Evolutionary conservation across 1,139 yeast genomes (phyloP), one percentile per base, ranked within the genome.

Genomic region (Petasospora rhodanensis): DNA sequence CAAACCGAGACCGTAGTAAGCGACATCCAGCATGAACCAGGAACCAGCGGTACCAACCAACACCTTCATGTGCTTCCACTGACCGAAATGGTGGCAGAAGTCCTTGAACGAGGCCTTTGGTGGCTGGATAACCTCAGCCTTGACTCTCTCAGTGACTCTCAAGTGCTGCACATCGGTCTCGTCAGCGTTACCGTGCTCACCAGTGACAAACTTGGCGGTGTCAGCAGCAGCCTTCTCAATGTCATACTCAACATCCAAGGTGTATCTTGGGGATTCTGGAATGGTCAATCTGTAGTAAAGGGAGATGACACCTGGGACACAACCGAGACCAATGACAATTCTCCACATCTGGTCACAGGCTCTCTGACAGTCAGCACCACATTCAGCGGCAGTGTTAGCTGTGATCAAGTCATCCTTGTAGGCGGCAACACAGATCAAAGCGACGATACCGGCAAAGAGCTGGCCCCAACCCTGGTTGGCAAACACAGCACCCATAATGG

Each of bases 281-380:
- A 85, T 85, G 43, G 95, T 85, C 61, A 85, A 76, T 73, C 95
- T 80, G 70, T 75, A 85, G 70, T 85, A 85, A 52, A 85, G 71
- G 29, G 94, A 94, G 57, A 79, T 59, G 45, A 68, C 52, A 59
- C 95, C 95, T 47, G 95, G 95, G 44, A 85, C 83, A 63, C 89
- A 80, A 52, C 95, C 95, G 44, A 86, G 70, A 48, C 96, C 96
- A 55, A 85, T 64, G 41, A 85, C 62, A 46, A 86, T 70, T 76
- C 96, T 81, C 95, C 95, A 85, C 91, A 84, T 84, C 64, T 80
- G 87, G 65, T 85, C 95, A 63, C 82, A 74, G 40, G 95, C 95
- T 56, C 65, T 75, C 40, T 62, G 59, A 73, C 94, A 83, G 21
- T 55, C 64, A 28, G 70, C 74, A 40, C 68, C 76, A 70, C 96